Percentiles rank a stretch among this genome's conserved stretches.
These are phyloP conservation scores for Mycena crocata DNA, from an alignment of 768 basidiomycete species.

Conservation along the genomic window DNA sequence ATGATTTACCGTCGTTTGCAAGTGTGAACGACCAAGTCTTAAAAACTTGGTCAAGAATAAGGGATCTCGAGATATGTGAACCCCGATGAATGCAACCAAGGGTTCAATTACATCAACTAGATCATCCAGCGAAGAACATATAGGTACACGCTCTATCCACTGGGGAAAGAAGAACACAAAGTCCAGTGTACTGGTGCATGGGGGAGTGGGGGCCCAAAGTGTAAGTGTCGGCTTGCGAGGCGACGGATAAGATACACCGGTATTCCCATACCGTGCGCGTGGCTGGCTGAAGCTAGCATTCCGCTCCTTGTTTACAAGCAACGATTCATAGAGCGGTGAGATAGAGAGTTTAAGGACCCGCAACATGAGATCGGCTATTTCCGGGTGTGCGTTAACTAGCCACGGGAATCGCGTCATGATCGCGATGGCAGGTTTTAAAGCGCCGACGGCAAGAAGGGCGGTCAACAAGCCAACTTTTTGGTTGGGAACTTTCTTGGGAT, in stretches of 20 bases:
- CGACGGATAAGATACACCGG: constrained; percentile 63
- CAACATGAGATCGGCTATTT: constrained; percentile 89
- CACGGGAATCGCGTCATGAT: constrained; percentile 88
- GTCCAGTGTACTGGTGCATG: constrained; percentile 76
- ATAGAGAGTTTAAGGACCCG: constrained; percentile 80
- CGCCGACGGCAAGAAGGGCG: constrained; percentile 89
- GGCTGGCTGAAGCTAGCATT: constrained; percentile 72
- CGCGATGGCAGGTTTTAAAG: constrained; percentile 79
- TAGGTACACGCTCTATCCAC: constrained; percentile 80
- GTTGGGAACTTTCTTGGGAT: constrained; percentile 60
- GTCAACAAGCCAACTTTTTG: constrained; percentile 85
- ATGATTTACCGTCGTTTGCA: constrained; percentile 62
- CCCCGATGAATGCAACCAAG: constrained; percentile 81
- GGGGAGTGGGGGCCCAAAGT: constrained; percentile 83
- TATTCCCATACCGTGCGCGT: constrained; percentile 70
- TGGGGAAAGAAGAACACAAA: constrained; percentile 93
- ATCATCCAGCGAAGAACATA: constrained; percentile 74
- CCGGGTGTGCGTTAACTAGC: constrained; percentile 83
- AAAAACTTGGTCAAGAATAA: constrained; percentile 83
- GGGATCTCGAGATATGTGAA: constrained; percentile 84
- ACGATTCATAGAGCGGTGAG: constrained; percentile 70
- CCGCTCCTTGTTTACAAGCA: constrained; percentile 66
- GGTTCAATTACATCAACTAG: constrained; percentile 82
- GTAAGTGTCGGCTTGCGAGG: constrained; percentile 77
- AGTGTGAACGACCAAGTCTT: constrained; percentile 77